Evolutionary conservation across 106 monocot genomes (phyloP).

Genomic region (Gastrodia elata): DNA sequence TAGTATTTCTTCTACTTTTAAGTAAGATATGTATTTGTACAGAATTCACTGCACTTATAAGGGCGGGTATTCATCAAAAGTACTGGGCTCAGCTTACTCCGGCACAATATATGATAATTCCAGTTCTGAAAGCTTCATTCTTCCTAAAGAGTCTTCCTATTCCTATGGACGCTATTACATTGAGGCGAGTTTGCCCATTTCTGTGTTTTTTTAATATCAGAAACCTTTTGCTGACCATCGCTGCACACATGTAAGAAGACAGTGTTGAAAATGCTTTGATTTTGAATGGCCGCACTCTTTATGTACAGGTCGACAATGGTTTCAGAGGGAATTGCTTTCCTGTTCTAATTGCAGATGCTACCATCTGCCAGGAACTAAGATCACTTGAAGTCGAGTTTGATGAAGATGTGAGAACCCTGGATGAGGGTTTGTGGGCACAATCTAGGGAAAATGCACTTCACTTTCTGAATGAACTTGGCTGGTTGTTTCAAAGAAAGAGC

Average conservation of each 20-base stretch:
- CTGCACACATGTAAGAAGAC: not conserved
- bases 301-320: slow-evolving; percentile 84
- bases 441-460: slow-evolving; percentile 63
- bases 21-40: slow-evolving; percentile 14
- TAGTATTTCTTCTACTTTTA: not conserved
- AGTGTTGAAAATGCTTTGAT: not conserved
- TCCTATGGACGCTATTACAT: slow-evolving; percentile 74
- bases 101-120: slow-evolving; percentile 78
- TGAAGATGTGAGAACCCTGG: slow-evolving; percentile 15
- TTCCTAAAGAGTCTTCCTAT: slow-evolving; percentile 47
- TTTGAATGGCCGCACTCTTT: not conserved
- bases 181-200: slow-evolving; percentile 44
- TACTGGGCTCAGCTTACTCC: slow-evolving; percentile 54
- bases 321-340: slow-evolving; percentile 97
- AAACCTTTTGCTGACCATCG: not conserved
- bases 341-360: slow-evolving; percentile 64
- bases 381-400: slow-evolving; percentile 69
- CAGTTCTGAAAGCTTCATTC: slow-evolving; percentile 61
- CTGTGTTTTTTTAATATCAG: not conserved
- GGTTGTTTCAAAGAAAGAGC: slow-evolving; percentile 79
- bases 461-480: slow-evolving; percentile 94
- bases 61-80: slow-evolving; percentile 77
- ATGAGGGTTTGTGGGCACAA: slow-evolving; percentile 27
- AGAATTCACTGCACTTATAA: slow-evolving; percentile 83
- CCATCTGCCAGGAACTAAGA: slow-evolving; percentile 75